These are phyloP conservation scores for Myxozyma neotropica DNA, from an alignment of 805 yeast genomes.

Conservation along the genomic window DNA sequence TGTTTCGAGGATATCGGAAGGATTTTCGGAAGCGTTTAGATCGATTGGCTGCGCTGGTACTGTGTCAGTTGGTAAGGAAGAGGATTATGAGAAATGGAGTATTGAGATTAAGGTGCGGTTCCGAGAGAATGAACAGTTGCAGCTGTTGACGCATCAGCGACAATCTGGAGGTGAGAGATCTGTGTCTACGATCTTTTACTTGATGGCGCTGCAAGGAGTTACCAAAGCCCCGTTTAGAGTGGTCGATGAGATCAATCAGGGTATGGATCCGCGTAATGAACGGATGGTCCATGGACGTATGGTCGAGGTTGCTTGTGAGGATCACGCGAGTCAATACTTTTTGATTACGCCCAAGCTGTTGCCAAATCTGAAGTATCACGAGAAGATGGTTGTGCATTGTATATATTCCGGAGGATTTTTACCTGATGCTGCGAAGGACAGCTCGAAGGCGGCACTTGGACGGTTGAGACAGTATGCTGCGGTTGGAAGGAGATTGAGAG, in stretches of 20 bases:
- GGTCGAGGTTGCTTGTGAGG: slow-evolving; percentile 77
- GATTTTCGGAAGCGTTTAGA: slow-evolving; percentile 67
- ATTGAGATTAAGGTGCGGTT: slow-evolving; percentile 83
- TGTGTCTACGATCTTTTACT: slow-evolving; percentile 86
- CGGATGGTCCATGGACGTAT: slow-evolving; percentile 80
- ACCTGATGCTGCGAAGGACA: slow-evolving; percentile 22
- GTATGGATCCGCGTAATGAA: slow-evolving; percentile 95
- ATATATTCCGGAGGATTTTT: slow-evolving; percentile 57
- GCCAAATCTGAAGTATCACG: slow-evolving; percentile 74
- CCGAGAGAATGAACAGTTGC: slow-evolving; percentile 71
- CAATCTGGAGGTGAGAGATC: slow-evolving; percentile 99
- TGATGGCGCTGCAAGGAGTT: slow-evolving; percentile 86
- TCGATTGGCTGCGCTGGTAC: slow-evolving; percentile 87
- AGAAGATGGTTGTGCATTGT: slow-evolving; percentile 81
- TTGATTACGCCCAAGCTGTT: slow-evolving; percentile 90
- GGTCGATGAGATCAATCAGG: slow-evolving; percentile 98
- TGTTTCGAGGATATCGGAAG: slow-evolving; percentile 58
- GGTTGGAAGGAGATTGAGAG: slow-evolving; percentile 20
- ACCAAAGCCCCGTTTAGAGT: slow-evolving; percentile 90
- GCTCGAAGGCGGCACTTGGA: slow-evolving; percentile 14
- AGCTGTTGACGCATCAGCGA: slow-evolving; percentile 75
- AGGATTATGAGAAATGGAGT: slow-evolving; percentile 71
- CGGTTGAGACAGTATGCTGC: slow-evolving; percentile 21
- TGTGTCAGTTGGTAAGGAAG: slow-evolving; percentile 57
- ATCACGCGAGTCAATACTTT: slow-evolving; percentile 75